Percentiles rank a stretch among this genome's conserved stretches.
Evolutionary conservation across 2,329 filamentous ascomycete species (phyloP).

Genomic region (Massarina eburnea): DNA sequence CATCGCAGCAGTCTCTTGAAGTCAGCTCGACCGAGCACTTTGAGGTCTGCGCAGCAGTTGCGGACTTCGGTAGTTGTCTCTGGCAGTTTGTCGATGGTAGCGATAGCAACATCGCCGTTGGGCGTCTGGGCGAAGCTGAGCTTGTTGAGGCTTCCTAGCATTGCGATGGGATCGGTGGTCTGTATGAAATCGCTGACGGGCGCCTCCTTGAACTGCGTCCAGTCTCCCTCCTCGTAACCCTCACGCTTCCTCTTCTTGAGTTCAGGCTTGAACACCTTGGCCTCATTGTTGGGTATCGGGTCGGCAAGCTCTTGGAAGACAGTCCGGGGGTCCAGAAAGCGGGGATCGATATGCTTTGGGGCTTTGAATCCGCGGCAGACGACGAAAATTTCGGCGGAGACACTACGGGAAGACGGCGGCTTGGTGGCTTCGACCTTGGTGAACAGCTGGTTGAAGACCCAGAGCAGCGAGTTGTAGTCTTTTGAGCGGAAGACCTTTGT

Average conservation of each 20-base stretch:
- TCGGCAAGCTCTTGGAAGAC: slow-evolving; percentile 93
- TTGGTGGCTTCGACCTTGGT: slow-evolving; percentile 95
- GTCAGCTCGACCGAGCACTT: slow-evolving; percentile 89
- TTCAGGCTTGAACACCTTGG: slow-evolving; percentile 97
- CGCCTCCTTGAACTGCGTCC: slow-evolving; percentile 86
- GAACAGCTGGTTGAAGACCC: slow-evolving; percentile 98
- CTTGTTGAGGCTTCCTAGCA: slow-evolving; percentile 82
- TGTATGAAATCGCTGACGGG: slow-evolving; percentile 92
- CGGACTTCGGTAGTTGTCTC: slow-evolving; percentile 63
- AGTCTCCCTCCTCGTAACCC: slow-evolving; percentile 96
- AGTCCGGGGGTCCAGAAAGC: slow-evolving; percentile 82
- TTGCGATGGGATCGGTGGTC: slow-evolving; percentile 87
- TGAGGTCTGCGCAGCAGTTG: slow-evolving; percentile 68
- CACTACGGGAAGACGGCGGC: slow-evolving; percentile 90
- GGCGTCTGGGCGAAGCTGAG: slow-evolving; percentile 78
- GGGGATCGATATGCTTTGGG: slow-evolving; percentile 88
- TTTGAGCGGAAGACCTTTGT: slow-evolving; percentile 97
- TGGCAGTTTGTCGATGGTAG: slow-evolving; percentile 80
- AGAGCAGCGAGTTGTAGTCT: slow-evolving; percentile 92
- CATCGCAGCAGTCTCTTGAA: slow-evolving; percentile 89
- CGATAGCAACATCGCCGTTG: slow-evolving; percentile 78
- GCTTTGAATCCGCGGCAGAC: slow-evolving; percentile 95
- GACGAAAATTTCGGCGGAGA: slow-evolving; percentile 98
- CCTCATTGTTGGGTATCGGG: slow-evolving; percentile 89
- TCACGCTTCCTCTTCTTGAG: slow-evolving; percentile 97